Percentiles rank a stretch among this genome's conserved stretches.
phyloP scores from a whole-genome alignment of 1,139 yeast genomes.

The Lodderomyces theae region DNA sequence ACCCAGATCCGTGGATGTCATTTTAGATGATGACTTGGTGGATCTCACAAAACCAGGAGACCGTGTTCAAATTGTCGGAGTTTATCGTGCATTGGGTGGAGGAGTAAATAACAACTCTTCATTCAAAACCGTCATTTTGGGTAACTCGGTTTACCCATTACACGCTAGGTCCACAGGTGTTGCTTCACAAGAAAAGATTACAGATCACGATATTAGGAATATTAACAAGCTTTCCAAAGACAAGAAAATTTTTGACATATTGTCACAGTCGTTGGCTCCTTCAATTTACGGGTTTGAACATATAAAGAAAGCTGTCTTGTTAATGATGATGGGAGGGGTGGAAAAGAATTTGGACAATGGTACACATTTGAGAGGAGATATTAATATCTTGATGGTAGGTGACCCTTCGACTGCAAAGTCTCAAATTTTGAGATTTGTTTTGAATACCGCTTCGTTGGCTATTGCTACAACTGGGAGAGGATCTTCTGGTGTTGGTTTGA shows the following conservation, averaged over 20 bases:
- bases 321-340: conserved; percentile 91
- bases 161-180: conserved; percentile 89
- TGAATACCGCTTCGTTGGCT: conserved; percentile 92
- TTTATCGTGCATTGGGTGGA: conserved; percentile 88
- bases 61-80: conserved; percentile 91
- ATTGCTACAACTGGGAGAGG: conserved; percentile 99
- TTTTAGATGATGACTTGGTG: conserved; percentile 91
- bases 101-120: conserved; percentile 64
- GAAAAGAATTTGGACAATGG: conserved; percentile 95
- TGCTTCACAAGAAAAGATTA: conserved; percentile 68
- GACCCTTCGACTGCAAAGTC: conserved; percentile 99
- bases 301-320: conserved; percentile 85
- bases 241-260: conserved; percentile 68
- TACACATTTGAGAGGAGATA: conserved; percentile 97
- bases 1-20: conserved; percentile 88
- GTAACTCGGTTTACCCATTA: conserved; percentile 84
- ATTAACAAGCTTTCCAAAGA: conserved; percentile 74
- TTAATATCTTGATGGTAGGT: conserved; percentile 93
- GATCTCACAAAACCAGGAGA: conserved; percentile 96
- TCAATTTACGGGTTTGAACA: conserved; percentile 92
- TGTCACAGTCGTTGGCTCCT: conserved; percentile 89
- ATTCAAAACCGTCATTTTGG: conserved; percentile 77
- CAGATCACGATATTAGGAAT: conserved; percentile 82
- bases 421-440: conserved; percentile 87
- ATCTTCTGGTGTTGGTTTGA: conserved; percentile 98